Conservation (phyloP, 257 asterid species). For the Solanum lycopersicoides region DNA sequence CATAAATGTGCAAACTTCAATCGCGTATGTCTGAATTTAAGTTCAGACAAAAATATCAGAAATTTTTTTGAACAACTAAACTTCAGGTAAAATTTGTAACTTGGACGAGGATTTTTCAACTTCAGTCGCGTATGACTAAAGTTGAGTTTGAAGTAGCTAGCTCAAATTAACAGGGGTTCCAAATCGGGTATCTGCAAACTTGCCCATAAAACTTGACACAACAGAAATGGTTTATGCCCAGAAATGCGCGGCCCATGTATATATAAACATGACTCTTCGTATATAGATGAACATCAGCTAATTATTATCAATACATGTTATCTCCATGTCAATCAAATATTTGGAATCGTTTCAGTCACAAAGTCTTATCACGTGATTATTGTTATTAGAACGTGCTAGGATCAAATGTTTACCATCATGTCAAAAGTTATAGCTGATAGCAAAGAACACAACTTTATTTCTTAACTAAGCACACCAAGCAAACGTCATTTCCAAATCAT, state of each 20-base stretch:
- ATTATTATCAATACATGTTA: background rate
- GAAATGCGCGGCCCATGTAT: rapidly evolving
- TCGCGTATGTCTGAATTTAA: too few relatives aligned
- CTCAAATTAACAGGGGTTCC: background rate
- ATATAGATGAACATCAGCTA: background rate
- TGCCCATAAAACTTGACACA: background rate
- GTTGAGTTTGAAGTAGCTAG: background rate
- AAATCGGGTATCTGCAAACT: rapidly evolving
- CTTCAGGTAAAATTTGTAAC: background rate
- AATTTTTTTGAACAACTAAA: background rate
- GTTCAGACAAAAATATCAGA: background rate
- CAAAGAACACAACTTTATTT: background rate
- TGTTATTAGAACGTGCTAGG: background rate
- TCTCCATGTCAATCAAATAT: background rate
- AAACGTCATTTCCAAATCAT: background rate
- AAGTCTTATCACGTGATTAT: background rate
- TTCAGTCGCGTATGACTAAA: background rate
- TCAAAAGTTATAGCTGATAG: too few relatives aligned
- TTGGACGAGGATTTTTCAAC: background rate
- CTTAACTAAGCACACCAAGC: background rate
- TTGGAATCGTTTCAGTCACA: background rate
- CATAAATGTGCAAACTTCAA: background rate
- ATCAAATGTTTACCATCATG: too few relatives aligned
- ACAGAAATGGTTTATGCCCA: background rate
- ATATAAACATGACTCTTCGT: background rate